Base-by-base conservation (phyloP, 2,329 filamentous ascomycete species). In the Diplodia intermedia region DNA sequence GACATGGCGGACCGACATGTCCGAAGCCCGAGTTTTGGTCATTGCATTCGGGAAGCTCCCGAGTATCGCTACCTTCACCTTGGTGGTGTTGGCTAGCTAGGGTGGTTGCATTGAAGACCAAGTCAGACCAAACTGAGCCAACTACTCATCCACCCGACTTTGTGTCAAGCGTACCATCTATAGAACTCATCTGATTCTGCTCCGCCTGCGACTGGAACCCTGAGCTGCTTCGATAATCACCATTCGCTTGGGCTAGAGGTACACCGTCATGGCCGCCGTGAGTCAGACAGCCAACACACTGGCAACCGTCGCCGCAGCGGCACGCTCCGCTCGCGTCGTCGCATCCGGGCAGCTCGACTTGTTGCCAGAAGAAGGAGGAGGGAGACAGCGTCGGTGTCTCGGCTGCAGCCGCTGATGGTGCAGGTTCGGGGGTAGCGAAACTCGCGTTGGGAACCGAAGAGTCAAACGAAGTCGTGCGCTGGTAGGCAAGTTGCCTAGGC, bases 231-330 rank as follows among this genome's bases (percentile, higher is more conserved):
- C 26, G 20, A 29, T 40, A 60, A 18, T 62, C 29, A 33, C 40
- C 38, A 33, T 20, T 50, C 12, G 57, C 7, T 15, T 62, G 57
- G 18, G 57, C 12, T 6, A 83, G 71, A 12, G 77, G 69, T 26
- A 84, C 70, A 15, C 82, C 82, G 29, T 82, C 81, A 68, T 85
- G 83, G 3, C 83, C 84, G 23, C 79, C 82, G 67, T 86, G 84
- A 3, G 83, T 85, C 14, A 85, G 75, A 71, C 84, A 86, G 15
- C 83, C 84, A n/a, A 83, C 77, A 70, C 84, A 86, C 66, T 75
- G 79, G 71, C 84, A 86, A 49, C 84, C 83, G 67, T 81, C 82
- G 18, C 83, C 83, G 68, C 84, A 86, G 70, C 82, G 82, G 68
- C 84, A 86, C 31, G 80, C 84, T 3, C 84, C 84, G 6, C 80